Base-by-base conservation (phyloP, 1,284 basidiomycete genomes). In the Apiotrichum montevideense region DNA sequence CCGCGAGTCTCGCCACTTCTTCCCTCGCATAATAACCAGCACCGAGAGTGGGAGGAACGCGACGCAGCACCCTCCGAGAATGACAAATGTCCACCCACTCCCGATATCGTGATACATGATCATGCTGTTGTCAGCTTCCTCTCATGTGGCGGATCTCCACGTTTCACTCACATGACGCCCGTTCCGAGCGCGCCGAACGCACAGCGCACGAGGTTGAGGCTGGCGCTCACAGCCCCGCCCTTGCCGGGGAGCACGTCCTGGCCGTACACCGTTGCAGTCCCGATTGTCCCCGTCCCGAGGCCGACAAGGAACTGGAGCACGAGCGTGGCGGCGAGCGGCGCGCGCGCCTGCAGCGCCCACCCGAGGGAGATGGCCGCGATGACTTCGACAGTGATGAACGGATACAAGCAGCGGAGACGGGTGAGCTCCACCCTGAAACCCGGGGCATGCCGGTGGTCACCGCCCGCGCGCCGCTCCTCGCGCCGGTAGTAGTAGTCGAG, bases 131-230 rank as follows among this genome's bases (percentile, higher is more conserved):
- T 52, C 21, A 52, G 51, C n/a, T 8, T 15, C 6, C 42, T 9
- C 13, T 32, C 11, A 41, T 55, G 21, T 21, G 21, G 21, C 21
- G 21, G 21, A 21, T 21, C 37, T 13, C 8, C 13, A 39, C 37
- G 37, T 11, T 29, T n/a, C 2, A 63, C 64, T 63, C 37, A 67
- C 65, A 75, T 66, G 48, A 63, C 61, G 4, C 64, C 67, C 3
- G 70, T 69, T 1, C 71, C 72, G 9, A 71, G 58, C 1, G 76
- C 75, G 6, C 72, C 75, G 34, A 77, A 70, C 1, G 74, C 55
- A 51, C 76, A 77, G 32, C 75, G 65, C 1, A 75, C 69, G 7
- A 77, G 64, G 53, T 77, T 76, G 53, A 75, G 64, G 64, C 70
- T 70, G 35, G 73, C 74, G 4, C 71, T 72, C 15, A 75, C 71